Base-by-base conservation (phyloP, 805 yeast genomes). In the Kazachstania bromeliacearum region DNA sequence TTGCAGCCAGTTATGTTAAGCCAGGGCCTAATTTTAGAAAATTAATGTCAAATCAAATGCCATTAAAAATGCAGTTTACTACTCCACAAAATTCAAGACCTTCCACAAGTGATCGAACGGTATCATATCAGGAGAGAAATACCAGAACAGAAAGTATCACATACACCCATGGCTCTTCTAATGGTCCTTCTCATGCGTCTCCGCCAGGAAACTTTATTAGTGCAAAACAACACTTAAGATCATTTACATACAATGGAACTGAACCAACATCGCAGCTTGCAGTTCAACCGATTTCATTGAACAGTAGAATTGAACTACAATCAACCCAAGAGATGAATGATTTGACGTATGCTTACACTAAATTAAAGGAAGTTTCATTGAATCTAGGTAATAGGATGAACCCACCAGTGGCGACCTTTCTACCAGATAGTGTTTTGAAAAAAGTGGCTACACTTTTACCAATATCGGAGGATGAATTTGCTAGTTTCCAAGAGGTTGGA, bases 1-100 rank as follows among this genome's bases (percentile, higher is more conserved):
- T 80, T 63, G 84, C 95, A 0, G 64, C 81, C 2, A 81, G 82
- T 36, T 89, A 89, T 49, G 71, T 88, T 5, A 67, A 67, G 42
- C 46, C 68, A 1, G 95, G 95, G 0, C 64, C 66, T 1, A 61
- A 67, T 13, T 75, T 85, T 1, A 50, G 58, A 12, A 53, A 51
- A 1, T 65, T 85, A 2, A 48, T 79, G 36, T 46, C 50, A 8
- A 72, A 71, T 2, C 51, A 49, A 9, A 63, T 65, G 38, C 62
- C 55, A 33, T 66, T 83, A 10, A 54, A 60, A 6, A 74, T 82
- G 65, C 60, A 68, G 14, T 77, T 79, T 51, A 63, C 67, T 21
- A 34, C 43, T 15, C 49, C 53, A 6, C 30, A 40, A 7, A 33
- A 36, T 15, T 42, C 53, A 2, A 42, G 49, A 23, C 35, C 55